Base-by-base conservation (phyloP, 805 yeast species). In the Candida piceae region DNA sequence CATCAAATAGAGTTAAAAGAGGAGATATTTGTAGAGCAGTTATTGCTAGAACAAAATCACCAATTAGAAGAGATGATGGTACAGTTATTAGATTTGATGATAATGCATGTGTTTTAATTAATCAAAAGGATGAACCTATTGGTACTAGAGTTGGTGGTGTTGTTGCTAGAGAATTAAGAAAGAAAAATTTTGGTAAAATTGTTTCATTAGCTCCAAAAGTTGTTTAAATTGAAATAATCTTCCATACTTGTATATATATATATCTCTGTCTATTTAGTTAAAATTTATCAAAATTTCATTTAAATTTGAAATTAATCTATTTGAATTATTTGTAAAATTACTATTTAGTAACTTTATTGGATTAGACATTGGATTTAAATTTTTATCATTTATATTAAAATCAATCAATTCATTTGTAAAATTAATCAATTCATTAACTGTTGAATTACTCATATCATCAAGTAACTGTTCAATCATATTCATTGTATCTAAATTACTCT, bases 1-100 rank as follows among this genome's bases (percentile, higher is more conserved):
- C 82, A 23, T 71, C 80, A 27, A 84, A 84, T 60, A 69, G 90
- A 60, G 96, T 90, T 29, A 86, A 89, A 62, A 82, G 93, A 65
- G 95, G 97, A 50, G 98, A 93, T 57, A 86, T 93, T 36, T 83
- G 93, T 41, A 90, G 94, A 55, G 98, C 97, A 4, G 90, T 93
- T 21, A 84, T 93, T 29, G 97, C 89, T 15, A 80, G 98, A 62
- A 87, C 97, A 1, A 88, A 81, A 64, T 61, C 63, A 31, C 76
- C 78, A 37, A 75, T 75, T 44, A 72, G 72, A 52, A 77, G 98
- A 57, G 72, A 80, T 3, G 97, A 93, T 58, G 98, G 98, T 3
- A 73, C 95, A 2, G 78, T 78, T 16, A 73, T 93, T 20, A 70
- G 84, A 49, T 93, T 93, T 58, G 96, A 89, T 58, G 98, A 93